Percentiles rank a stretch among this genome's conserved stretches.
Conservation (phyloP, 768 basidiomycete genomes). For the Suillus subluteus region DNA sequence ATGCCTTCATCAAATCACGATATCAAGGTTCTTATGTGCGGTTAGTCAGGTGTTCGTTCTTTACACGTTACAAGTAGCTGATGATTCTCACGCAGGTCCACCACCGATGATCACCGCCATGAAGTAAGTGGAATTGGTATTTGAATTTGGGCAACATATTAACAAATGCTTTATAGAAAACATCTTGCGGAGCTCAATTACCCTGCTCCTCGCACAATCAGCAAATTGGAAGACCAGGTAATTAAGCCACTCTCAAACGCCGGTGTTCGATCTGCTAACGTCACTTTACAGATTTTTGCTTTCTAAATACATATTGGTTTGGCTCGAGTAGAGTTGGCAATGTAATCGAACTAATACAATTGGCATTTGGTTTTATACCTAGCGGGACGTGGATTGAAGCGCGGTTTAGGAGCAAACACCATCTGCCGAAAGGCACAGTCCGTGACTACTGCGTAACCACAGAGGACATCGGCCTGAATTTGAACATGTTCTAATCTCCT, state of each 20-base stretch:
- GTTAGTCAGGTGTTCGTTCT: constrained; percentile 45
- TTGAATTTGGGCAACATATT: constrained; percentile 9
- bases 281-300: constrained; percentile 40
- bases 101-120: constrained; percentile 80
- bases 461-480: no score
- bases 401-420: neutral
- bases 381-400: neutral
- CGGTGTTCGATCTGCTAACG: constrained; percentile 19
- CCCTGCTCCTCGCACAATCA: constrained; percentile 84
- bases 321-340: neutral
- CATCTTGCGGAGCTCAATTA: constrained; percentile 88
- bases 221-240: constrained; percentile 92
- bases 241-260: neutral
- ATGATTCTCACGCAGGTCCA: constrained; percentile 47
- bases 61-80: neutral
- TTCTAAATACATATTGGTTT: constrained; percentile 32
- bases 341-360: neutral
- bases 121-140: constrained; percentile 56
- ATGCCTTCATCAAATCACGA: constrained; percentile 69
- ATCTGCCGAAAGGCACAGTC: neutral
- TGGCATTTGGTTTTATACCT: neutral
- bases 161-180: constrained; percentile 54
- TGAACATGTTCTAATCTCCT: neutral
- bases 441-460: neutral
- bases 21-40: constrained; percentile 88